Base-by-base conservation (phyloP, 345 rosid species). In the Kandelia obovata region DNA sequence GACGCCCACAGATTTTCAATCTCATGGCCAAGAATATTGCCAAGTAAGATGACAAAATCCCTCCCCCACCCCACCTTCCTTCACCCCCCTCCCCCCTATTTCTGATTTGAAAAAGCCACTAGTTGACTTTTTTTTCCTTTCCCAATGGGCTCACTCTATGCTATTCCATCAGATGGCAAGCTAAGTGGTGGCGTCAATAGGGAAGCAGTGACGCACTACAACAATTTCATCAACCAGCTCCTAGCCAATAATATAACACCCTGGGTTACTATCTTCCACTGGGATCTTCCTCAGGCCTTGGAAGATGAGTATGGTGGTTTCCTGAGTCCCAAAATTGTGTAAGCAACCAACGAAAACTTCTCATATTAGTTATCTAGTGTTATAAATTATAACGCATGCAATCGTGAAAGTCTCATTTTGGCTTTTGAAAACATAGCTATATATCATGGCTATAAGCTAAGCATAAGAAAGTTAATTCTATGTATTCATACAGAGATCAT, bases 11-110 rank as follows among this genome's bases (percentile, higher is more conserved):
- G 78, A 61, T 73, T 80, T 37, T 80, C 83, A 52, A 76, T 80
- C 26, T 73, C 80, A 34, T 80, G 80, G 83, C 53, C 83, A 5
- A 77, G 80, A 64, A 65, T 80, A 25, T 66, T 80, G 19, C 83
- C 83, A 37, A 67, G 83, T 76, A 69, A 21, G 61, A 30, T 26
- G 1, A 35, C 56, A 58, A 9, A 10, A 39, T 39, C 46, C 15
- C 4, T 5, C 32, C 32, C 5, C 35, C 5, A n/a, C n/a, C n/a
- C n/a, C n/a, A n/a, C n/a, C n/a, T n/a, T n/a, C n/a, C n/a, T n/a
- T n/a, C n/a, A n/a, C n/a, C n/a, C 5, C 35, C 5, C 21, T 21
- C 30, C 30, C 43, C 11, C 2, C 2, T 37, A 7, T 39, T 10
- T 0, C 46, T 39, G 46, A 39, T 39, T 39, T 10, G 46, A 5